Conservation (phyloP, 2,329 filamentous ascomycete genomes). For the Colletotrichum sidae region DNA sequence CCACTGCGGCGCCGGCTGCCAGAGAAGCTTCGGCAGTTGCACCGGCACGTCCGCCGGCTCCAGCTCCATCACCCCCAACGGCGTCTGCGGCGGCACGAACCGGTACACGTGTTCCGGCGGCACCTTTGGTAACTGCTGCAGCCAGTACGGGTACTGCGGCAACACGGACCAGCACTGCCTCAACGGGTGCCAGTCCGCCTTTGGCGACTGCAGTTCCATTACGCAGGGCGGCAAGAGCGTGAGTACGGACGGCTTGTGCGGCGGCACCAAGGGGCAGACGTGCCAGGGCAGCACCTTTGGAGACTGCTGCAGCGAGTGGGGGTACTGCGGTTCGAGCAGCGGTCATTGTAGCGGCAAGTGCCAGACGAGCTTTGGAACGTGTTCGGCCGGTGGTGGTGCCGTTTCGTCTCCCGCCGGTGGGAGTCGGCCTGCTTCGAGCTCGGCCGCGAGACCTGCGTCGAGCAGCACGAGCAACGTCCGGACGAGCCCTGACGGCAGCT, state of each 20-base stretch:
- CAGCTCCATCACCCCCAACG: constrained; percentile 43
- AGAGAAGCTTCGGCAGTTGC: constrained; percentile 23
- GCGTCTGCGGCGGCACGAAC: constrained; percentile 51
- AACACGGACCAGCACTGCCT: constrained; percentile 35
- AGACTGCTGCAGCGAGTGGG: constrained; percentile 39
- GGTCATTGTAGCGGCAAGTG: constrained; percentile 38
- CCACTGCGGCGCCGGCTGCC: constrained; percentile 28
- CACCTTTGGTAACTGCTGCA: constrained; percentile 36
- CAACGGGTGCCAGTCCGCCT: constrained; percentile 32
- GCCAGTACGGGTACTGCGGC: constrained; percentile 39
- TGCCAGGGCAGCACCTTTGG: constrained; percentile 26
- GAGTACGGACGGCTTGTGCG: constrained; percentile 28
- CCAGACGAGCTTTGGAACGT: constrained; percentile 27
- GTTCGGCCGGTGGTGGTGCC: constrained; percentile 14
- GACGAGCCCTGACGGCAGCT: constrained; percentile 49
- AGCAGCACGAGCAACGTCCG: constrained; percentile 16
- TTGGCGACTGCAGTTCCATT: constrained; percentile 37
- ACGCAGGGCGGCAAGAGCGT: constrained; percentile 20
- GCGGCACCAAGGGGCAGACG: constrained; percentile 19
- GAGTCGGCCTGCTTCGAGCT: too few species aligned
- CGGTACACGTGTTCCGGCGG: constrained; percentile 53
- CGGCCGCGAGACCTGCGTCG: constrained; percentile 12
- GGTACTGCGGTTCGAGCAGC: constrained; percentile 37
- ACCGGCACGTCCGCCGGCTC: background rate
- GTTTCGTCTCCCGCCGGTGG: constrained; percentile 10